Conservation (phyloP, 129 eudicot species). For the Ambrosia artemisiifolia region DNA sequence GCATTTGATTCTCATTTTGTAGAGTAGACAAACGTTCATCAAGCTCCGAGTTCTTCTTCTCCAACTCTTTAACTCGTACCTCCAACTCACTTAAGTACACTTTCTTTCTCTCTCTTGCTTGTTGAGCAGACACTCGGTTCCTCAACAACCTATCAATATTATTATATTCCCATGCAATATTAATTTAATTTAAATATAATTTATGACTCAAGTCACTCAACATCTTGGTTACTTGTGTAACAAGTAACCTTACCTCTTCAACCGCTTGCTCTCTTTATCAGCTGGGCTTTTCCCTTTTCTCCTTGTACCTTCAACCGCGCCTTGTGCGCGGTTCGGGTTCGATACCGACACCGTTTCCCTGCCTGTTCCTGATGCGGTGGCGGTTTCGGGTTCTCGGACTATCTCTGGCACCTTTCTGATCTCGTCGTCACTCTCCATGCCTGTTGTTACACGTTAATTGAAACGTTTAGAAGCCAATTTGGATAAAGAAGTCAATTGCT, state of each 20-base stretch:
- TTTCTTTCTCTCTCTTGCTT: constrained; percentile 99
- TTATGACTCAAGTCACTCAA: background rate
- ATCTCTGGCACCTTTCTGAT: constrained; percentile 93
- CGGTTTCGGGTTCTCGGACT: constrained; percentile 57
- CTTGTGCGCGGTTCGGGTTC: constrained; percentile 56
- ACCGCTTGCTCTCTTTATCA: constrained; percentile 87
- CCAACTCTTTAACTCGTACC: constrained; percentile 78
- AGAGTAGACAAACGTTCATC: constrained; percentile 88
- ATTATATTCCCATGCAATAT: background rate
- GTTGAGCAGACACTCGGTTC: constrained; percentile 96
- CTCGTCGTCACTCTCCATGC: constrained; percentile 98
- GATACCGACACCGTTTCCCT: constrained; percentile 43
- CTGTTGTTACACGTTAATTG: constrained; percentile 29
- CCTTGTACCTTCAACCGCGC: constrained; percentile 47
- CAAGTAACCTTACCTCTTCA: constrained; percentile 56
- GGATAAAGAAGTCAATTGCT: background rate
- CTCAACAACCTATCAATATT: constrained; percentile 64
- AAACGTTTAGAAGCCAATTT: background rate
- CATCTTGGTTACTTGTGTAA: background rate
- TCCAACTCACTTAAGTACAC: constrained; percentile 80
- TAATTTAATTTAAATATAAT: background rate
- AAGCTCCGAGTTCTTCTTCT: constrained; percentile 82
- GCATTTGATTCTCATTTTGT: constrained; percentile 98
- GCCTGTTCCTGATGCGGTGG: constrained; percentile 51
- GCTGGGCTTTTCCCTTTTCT: constrained; percentile 89